Evolutionary conservation across 2,329 filamentous ascomycete genomes (phyloP).

Genomic region (Anthostomella pinea): DNA sequence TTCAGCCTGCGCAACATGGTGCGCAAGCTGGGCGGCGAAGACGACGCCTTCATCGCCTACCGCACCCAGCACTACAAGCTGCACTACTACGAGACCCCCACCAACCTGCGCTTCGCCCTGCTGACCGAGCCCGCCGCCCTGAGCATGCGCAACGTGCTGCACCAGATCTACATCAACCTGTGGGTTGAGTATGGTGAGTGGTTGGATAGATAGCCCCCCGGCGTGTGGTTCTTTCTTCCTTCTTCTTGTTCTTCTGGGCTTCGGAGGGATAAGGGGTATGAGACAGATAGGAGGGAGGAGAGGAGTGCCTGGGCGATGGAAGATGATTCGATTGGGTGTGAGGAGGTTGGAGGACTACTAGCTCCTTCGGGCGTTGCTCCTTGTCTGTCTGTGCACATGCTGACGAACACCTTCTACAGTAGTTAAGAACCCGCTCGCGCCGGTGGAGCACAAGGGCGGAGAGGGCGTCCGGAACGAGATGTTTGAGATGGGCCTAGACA

Average conservation of each 20-base stretch:
- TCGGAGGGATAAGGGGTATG: too few species aligned
- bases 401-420: slow-evolving; percentile 41
- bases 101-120: slow-evolving; percentile 94
- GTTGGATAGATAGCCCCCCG: too few species aligned
- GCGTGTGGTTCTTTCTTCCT: background rate
- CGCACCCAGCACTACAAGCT: slow-evolving; percentile 95
- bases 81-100: slow-evolving; percentile 98
- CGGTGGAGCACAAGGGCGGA: slow-evolving; percentile 66
- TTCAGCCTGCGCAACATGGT: slow-evolving; percentile 97
- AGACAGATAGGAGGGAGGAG: too few species aligned
- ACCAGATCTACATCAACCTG: slow-evolving; percentile 97
- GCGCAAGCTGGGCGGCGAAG: slow-evolving; percentile 87
- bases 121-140: slow-evolving; percentile 85
- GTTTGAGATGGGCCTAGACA: slow-evolving; percentile 70
- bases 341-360: too few species aligned
- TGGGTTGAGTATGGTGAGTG: slow-evolving; percentile 91
- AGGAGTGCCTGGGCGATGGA: too few species aligned
- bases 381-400: slow-evolving; percentile 6
- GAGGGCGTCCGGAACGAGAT: slow-evolving; percentile 69
- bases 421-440: slow-evolving; percentile 67
- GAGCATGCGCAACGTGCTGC: slow-evolving; percentile 89
- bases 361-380: background rate
- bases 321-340: too few species aligned
- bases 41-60: slow-evolving; percentile 93
- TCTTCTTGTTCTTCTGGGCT: background rate